Evolutionary conservation across 805 yeast species (phyloP), one percentile per base, ranked within the genome.

Genomic region (Tanozyma kutaoensis): DNA sequence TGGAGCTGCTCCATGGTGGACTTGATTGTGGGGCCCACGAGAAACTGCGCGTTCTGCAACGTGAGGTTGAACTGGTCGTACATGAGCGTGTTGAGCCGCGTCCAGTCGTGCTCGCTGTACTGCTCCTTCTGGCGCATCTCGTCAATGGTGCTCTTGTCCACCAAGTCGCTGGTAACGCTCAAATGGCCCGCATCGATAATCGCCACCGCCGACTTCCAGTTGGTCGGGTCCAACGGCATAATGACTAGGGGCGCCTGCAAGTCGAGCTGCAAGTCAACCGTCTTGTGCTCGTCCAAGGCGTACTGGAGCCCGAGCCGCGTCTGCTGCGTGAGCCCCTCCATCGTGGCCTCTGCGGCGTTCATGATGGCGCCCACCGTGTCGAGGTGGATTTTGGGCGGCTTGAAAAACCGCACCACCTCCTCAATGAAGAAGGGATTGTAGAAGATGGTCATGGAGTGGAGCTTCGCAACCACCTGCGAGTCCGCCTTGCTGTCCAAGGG

Each of bases 171-270:
- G 2, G 61, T 53, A 11, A 91, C 72, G 36, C 84, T 75, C 14
- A 93, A 76, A 48, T 88, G 95, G 44, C 99, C 99, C 6, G 96
- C 95, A 61, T 91, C 97, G 28, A 91, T 62, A 12, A 91, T 71
- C 3, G 86, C 81, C 37, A 94, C 93, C 0, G 96, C 93, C 0
- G 96, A 74, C 22, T 76, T 63, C 73, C 82, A 75, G 36, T 69
- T 70, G 9, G 71, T 63, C 0, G 93, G 79, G 42, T 84, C 81
- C 18, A 84, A 58, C 0, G 98, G 98, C 12, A 91, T 40, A 7
- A 88, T 77, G 14, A 93, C 72, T 37, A 91, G 58, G 0, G 99
- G 99, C 0, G 97, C 94, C 44, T 86, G 95, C 24, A 93, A 59
- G 51, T 93, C 97, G 34, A 91, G 66, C 41, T 80, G 73, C 15